A percentile compares a stretch with the other conserved stretches of the same genome.
Evolutionary conservation across 2,329 filamentous ascomycete species (phyloP).

Genomic region (Xylariaceae sp.): DNA sequence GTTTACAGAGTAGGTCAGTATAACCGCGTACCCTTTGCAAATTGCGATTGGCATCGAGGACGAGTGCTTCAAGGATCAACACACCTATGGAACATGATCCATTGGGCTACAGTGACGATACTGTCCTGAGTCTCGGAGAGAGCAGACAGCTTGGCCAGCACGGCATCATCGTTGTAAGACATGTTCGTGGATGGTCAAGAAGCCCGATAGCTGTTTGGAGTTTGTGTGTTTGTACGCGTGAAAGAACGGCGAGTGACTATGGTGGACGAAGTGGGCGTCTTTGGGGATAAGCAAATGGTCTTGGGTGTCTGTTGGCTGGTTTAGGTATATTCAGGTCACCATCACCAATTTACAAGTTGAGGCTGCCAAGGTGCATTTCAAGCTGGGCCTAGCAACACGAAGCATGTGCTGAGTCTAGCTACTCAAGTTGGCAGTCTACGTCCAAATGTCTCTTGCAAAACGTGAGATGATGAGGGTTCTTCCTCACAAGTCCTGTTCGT

Average conservation of each 20-base stretch:
- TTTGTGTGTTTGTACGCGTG: no score
- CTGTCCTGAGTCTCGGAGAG: conserved; percentile 97
- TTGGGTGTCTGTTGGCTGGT: background rate
- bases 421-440: conserved; percentile 4
- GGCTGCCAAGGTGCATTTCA: conserved; percentile 12
- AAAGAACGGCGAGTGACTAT: background rate
- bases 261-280: conserved; percentile 1
- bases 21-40: no score
- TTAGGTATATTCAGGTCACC: conserved; percentile 16
- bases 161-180: conserved; percentile 94
- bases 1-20: conserved; percentile 25
- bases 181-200: conserved; percentile 41
- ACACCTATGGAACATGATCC: conserved; percentile 99
- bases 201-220: no score
- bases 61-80: conserved; percentile 12
- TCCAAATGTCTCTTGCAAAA: background rate
- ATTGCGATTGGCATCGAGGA: no score
- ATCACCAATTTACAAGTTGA: conserved; percentile 18
- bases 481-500: background rate
- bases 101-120: conserved; percentile 93
- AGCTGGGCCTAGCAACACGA: conserved; percentile 11
- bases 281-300: background rate
- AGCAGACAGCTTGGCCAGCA: conserved; percentile 89
- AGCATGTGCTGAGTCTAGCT: conserved; percentile 9
- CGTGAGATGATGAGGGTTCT: no score